Base-by-base conservation (phyloP, 371 early-diverging fungal genomes). In the Zychaea mexicana region DNA sequence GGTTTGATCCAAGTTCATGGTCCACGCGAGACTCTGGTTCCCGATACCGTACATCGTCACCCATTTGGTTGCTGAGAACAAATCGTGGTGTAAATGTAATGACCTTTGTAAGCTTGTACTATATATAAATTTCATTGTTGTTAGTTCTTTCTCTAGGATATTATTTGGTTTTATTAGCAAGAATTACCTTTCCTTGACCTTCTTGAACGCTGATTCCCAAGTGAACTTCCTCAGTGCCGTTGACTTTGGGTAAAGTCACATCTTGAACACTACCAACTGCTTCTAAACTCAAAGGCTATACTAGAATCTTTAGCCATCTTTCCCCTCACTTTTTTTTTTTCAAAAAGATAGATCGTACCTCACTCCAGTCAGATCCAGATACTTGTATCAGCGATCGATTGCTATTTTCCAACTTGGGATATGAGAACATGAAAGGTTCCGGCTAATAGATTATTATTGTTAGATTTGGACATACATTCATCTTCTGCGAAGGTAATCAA, bases 371-470 rank as follows among this genome's bases (percentile, higher is more conserved):
- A 0, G 96, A 91, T 33, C 86, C 83, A 2, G 79, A 84, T 2
- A 92, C 86, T 67, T 92, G 87, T 32, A 97, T 83, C 55, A 92
- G 68, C 0, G 93, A 89, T 27, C 97, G 82, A 71, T 94, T 96
- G 13, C 92, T 79, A 33, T 90, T 87, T 56, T 96, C 95, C 52
- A 84, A 83, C 38, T 81, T 89, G 0, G 92, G 92, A 72, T 96
- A 97, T 7, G 97, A 96, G 70, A 96, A 97, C 96, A 98, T 94
- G 42, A 95, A 86, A 8, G 98, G 97, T 24, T 85, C 75, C 3
- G 87, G 79, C 76, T 88, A 73, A 31, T 56, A 31, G 4, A 19
- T 45, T 15, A 52, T 10, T 22, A 9, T 45, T 53, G 12, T 32
- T 28, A 38, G n/a, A 36, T 21, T 13, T 22, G 9, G 32, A 27